Percentiles rank a stretch among this genome's conserved stretches.
phyloP scores from a whole-genome alignment of 2,329 filamentous ascomycete species.

The Gaeumannomyces sp. region DNA sequence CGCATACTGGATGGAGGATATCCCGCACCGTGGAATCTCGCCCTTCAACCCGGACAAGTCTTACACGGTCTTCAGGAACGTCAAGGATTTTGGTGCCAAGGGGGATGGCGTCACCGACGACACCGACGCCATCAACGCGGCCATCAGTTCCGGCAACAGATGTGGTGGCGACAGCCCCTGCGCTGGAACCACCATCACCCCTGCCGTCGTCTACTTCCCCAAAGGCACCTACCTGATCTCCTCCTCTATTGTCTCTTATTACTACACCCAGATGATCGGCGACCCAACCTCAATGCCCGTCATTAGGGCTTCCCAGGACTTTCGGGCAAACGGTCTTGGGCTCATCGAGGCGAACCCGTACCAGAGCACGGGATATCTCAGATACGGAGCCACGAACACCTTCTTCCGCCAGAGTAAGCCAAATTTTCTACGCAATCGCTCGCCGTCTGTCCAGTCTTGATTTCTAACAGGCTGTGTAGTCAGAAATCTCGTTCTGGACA shows the following conservation, averaged over 20 bases:
- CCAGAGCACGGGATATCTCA: slow-evolving; percentile 29
- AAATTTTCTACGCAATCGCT: not conserved
- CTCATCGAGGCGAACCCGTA: slow-evolving; percentile 44
- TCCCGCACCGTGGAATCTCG: slow-evolving; percentile 40
- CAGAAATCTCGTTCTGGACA: slow-evolving; percentile 51
- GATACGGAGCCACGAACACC: slow-evolving; percentile 51
- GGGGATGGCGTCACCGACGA: slow-evolving; percentile 43
- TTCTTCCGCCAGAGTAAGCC: slow-evolving; percentile 43
- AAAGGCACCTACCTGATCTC: slow-evolving; percentile 60
- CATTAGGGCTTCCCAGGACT: slow-evolving; percentile 46
- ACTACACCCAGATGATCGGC: slow-evolving; percentile 74
- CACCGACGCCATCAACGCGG: slow-evolving; percentile 46
- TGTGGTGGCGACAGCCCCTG: slow-evolving; percentile 32
- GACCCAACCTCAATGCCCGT: slow-evolving; percentile 53
- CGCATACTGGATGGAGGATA: slow-evolving; percentile 36
- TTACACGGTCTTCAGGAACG: slow-evolving; percentile 42
- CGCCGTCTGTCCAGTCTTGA: slow-evolving; percentile 58
- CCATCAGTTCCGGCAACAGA: slow-evolving; percentile 37
- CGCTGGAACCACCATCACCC: slow-evolving; percentile 28
- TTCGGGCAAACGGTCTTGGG: slow-evolving; percentile 33
- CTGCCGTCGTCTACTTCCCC: slow-evolving; percentile 38
- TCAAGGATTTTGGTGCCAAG: slow-evolving; percentile 27
- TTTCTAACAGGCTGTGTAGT: slow-evolving; percentile 60
- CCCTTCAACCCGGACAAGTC: slow-evolving; percentile 36
- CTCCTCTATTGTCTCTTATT: slow-evolving; percentile 65